Conservation (phyloP, 2,329 filamentous ascomycete species). For the Aspergillus pseudotamarii region DNA sequence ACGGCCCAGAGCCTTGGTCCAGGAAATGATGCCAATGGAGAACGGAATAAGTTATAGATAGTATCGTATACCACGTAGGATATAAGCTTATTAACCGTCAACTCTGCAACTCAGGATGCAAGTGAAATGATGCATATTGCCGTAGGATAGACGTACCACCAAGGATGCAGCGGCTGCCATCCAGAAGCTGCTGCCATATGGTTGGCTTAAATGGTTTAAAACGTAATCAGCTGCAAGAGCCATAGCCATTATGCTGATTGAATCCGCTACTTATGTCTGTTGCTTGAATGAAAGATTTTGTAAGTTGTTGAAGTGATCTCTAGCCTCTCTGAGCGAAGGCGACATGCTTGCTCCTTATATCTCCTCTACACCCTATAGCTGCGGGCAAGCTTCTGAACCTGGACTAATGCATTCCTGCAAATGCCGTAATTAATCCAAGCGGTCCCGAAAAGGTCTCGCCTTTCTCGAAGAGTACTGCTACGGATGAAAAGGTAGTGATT, state of each 20-base stretch:
- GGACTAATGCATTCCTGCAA: not conserved
- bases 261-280: not conserved
- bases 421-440: not conserved
- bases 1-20: conserved; percentile 32
- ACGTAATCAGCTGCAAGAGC: not conserved
- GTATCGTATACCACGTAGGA: not conserved
- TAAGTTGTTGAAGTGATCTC: no score
- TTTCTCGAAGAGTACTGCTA: not conserved
- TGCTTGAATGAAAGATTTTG: no score
- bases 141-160: not conserved
- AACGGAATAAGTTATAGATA: not conserved
- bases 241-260: not conserved
- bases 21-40: conserved; percentile 15
- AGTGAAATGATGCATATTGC: not conserved
- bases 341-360: not conserved
- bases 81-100: not conserved
- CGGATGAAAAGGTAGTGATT: not conserved
- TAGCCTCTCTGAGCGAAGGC: no score
- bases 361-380: not conserved
- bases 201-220: not conserved
- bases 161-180: not conserved
- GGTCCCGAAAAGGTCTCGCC: not conserved
- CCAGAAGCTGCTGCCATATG: not conserved
- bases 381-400: not conserved
- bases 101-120: not conserved